These are phyloP conservation scores for Lichtheimia hyalospora DNA, from an alignment of 371 early-diverging fungal genomes.

Conservation along the genomic window DNA sequence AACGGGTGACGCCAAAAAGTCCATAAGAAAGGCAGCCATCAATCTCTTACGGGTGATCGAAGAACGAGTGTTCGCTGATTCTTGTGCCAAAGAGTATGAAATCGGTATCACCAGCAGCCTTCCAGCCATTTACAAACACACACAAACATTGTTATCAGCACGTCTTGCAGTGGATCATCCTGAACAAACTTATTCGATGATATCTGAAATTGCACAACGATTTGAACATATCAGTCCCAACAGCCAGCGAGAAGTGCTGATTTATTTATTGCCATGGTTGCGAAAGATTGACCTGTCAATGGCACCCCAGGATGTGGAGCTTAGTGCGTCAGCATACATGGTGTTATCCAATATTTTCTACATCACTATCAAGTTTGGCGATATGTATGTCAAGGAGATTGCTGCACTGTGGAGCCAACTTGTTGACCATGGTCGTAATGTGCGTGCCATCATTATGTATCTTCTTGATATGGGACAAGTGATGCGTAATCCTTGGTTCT, in stretches of 20 bases:
- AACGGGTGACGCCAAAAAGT: conserved; percentile 72
- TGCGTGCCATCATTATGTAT: conserved; percentile 71
- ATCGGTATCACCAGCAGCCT: conserved; percentile 77
- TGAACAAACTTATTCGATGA: conserved; percentile 69
- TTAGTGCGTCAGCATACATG: conserved; percentile 60
- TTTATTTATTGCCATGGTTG: conserved; percentile 86
- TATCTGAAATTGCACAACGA: conserved; percentile 80
- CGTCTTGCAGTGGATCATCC: conserved; percentile 67
- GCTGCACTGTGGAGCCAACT: conserved; percentile 84
- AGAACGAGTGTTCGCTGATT: conserved; percentile 63
- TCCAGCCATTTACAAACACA: conserved; percentile 82
- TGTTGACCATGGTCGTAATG: conserved; percentile 66
- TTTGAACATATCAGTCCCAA: conserved; percentile 68
- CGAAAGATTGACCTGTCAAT: conserved; percentile 70
- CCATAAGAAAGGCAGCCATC: conserved; percentile 78
- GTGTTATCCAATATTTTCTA: conserved; percentile 84
- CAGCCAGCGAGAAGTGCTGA: conserved; percentile 69
- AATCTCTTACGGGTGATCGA: conserved; percentile 76
- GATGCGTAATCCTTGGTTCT: conserved; percentile 77
- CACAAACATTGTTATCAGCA: conserved; percentile 69
- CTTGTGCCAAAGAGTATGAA: conserved; percentile 67
- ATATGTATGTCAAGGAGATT: conserved; percentile 74
- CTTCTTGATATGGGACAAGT: conserved; percentile 73
- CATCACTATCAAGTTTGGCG: conserved; percentile 82
- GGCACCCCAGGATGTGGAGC: conserved; percentile 48